A percentile compares a stretch with the other conserved stretches of the same genome.
Conservation (phyloP, 495 filamentous ascomycete species). For the Penicillium lividum region DNA sequence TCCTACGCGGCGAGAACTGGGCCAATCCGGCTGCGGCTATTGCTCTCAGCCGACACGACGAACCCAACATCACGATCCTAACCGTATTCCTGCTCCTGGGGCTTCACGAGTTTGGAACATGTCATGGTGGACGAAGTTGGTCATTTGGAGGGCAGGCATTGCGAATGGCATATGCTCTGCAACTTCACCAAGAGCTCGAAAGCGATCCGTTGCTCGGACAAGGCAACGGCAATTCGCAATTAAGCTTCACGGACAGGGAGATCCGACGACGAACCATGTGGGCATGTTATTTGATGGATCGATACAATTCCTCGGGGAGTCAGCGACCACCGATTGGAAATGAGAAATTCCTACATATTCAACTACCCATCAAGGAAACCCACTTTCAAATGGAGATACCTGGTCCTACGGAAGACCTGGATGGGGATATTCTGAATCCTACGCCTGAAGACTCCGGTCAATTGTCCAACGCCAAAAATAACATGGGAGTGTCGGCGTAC, state of each 20-base stretch:
- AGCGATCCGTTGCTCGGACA: constrained; percentile 69
- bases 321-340: constrained; percentile 90
- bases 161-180: constrained; percentile 94
- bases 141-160: constrained; percentile 92
- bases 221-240: constrained; percentile 58
- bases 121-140: constrained; percentile 95
- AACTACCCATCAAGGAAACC: constrained; percentile 86
- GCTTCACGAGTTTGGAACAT: constrained; percentile 94
- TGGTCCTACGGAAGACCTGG: constrained; percentile 81
- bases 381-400: constrained; percentile 90
- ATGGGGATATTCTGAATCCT: constrained; percentile 69
- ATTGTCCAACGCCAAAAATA: constrained; percentile 68
- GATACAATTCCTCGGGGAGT: constrained; percentile 94
- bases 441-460: constrained; percentile 61
- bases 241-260: constrained; percentile 91
- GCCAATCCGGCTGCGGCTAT: constrained; percentile 82
- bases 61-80: constrained; percentile 93
- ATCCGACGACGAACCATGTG: constrained; percentile 95
- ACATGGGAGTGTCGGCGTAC: constrained; percentile 94
- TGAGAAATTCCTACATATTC: constrained; percentile 84
- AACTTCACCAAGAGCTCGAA: constrained; percentile 91
- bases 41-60: constrained; percentile 81
- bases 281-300: constrained; percentile 96
- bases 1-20: constrained; percentile 89
- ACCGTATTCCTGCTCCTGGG: constrained; percentile 86